phyloP scores from a whole-genome alignment of 495 filamentous ascomycete genomes.

The Aspergillus bertholletiae region DNA sequence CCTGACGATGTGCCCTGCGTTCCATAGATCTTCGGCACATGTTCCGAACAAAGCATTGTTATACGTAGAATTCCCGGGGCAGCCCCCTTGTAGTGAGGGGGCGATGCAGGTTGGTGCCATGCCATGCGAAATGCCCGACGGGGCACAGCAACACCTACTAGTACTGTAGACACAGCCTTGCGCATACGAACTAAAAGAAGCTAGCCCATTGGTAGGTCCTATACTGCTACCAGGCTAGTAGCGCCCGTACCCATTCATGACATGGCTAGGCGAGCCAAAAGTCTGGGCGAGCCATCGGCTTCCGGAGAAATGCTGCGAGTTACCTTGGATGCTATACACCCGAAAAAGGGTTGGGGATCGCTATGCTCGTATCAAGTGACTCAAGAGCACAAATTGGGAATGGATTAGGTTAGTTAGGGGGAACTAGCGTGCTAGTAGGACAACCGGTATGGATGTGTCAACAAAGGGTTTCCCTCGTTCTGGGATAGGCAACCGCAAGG shows the following conservation, averaged over 20 bases:
- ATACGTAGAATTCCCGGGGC: not conserved
- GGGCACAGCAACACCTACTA: not conserved
- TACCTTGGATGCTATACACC: not conserved
- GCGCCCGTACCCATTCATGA: not conserved
- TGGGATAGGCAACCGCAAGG: too few relatives aligned
- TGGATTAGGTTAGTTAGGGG: too few relatives aligned
- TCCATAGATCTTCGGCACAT: not conserved
- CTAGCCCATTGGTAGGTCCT: not conserved
- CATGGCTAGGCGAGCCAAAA: too few relatives aligned
- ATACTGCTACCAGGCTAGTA: too few relatives aligned
- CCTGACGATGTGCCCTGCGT: not conserved
- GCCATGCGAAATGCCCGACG: not conserved
- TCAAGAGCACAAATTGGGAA: too few relatives aligned
- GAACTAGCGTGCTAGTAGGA: too few relatives aligned
- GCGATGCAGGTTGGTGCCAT: not conserved
- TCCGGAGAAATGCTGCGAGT: not conserved
- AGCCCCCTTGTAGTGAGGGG: not conserved
- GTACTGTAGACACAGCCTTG: not conserved
- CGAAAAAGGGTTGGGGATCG: too few relatives aligned
- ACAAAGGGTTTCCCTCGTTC: too few relatives aligned
- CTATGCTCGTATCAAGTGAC: too few relatives aligned
- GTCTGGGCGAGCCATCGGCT: constrained; percentile 1
- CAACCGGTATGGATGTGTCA: too few relatives aligned
- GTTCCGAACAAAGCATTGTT: not conserved
- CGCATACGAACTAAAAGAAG: too few relatives aligned